These are phyloP conservation scores for Phytophthora macrochlamydospora DNA, from an alignment of 352 stramenopile genomes.

Conservation along the genomic window DNA sequence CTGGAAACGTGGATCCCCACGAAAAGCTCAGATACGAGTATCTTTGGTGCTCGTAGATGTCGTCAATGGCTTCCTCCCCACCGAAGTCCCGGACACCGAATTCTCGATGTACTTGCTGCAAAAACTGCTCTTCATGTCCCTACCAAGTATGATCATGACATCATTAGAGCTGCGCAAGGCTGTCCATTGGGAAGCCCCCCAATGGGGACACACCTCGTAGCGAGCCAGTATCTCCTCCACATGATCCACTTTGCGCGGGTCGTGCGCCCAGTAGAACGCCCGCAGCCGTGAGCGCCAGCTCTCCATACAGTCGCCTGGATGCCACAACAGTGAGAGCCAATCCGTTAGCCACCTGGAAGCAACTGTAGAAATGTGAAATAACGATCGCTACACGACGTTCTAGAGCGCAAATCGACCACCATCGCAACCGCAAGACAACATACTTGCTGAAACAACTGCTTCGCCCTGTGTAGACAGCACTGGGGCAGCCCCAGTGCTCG, in stretches of 20 bases:
- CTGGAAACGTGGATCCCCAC: constrained; percentile 69
- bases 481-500: constrained; percentile 1
- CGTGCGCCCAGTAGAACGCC: constrained; percentile 77
- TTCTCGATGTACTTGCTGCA: constrained; percentile 66
- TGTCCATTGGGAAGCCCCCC: background rate
- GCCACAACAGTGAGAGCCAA: no score
- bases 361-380: no score
- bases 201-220: constrained; percentile 35
- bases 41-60: constrained; percentile 82
- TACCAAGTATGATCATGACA: constrained; percentile 12
- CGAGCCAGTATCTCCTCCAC: constrained; percentile 62
- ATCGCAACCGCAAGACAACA: constrained; percentile 8
- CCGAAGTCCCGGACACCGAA: constrained; percentile 75
- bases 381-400: background rate
- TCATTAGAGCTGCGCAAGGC: background rate
- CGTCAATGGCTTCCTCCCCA: constrained; percentile 68
- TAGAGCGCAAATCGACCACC: background rate
- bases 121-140: constrained; percentile 60
- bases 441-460: constrained; percentile 9
- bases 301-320: constrained; percentile 20
- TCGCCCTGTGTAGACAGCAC: background rate
- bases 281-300: constrained; percentile 46
- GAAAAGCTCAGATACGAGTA: constrained; percentile 84
- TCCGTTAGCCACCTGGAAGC: background rate
- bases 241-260: constrained; percentile 65